phyloP scores from a whole-genome alignment of 495 filamentous ascomycete species.

The Podospora pseudopauciseta region DNA sequence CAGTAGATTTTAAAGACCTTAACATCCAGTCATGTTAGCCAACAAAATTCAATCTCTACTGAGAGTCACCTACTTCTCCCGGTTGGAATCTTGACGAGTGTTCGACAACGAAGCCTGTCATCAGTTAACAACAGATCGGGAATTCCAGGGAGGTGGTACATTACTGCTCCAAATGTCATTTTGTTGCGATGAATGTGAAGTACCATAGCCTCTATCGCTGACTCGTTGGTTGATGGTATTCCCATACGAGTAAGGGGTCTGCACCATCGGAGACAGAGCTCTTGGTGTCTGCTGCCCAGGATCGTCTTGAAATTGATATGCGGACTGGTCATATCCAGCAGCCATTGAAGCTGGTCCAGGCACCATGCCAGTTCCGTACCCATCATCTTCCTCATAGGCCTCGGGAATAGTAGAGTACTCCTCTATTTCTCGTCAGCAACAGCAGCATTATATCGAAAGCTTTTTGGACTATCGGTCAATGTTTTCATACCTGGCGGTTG shows the following conservation, averaged over 20 bases:
- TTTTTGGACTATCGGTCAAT: neutral
- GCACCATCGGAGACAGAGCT: neutral
- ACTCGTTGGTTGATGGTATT: conserved; percentile 1
- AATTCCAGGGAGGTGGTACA: neutral
- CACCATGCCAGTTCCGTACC: neutral
- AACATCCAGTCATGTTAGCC: neutral
- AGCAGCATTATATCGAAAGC: too few species aligned
- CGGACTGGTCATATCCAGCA: neutral
- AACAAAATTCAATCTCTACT: too few species aligned
- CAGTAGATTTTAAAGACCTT: conserved; percentile 49
- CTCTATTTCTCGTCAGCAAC: neutral
- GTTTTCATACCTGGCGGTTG: neutral
- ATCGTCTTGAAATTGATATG: conserved; percentile 7
- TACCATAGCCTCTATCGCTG: neutral
- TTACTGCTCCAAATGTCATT: conserved; percentile 2
- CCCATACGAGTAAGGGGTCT: neutral
- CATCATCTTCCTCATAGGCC: neutral
- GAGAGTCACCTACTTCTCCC: conserved; percentile 34
- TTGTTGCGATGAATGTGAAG: neutral
- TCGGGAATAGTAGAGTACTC: neutral
- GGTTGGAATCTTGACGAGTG: conserved; percentile 39
- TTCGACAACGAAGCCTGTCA: conserved; percentile 41
- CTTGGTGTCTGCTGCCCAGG: conserved; percentile 19
- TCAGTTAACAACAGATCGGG: neutral
- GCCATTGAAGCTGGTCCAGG: neutral